Conservation (phyloP, 2,329 filamentous ascomycete genomes). For the Kalmusia sp. region DNA sequence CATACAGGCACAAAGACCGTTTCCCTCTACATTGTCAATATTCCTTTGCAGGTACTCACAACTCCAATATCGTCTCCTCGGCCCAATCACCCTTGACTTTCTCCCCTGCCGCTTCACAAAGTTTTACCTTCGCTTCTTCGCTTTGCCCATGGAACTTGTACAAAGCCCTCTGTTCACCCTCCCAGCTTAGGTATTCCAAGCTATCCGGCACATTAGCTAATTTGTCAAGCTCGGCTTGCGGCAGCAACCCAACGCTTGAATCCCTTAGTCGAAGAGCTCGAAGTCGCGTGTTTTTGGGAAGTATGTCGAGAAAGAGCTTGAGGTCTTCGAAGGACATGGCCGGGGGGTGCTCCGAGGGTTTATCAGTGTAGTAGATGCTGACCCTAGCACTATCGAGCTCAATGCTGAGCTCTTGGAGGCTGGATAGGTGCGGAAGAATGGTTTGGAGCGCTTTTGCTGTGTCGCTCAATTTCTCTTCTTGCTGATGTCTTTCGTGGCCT, state of each 20-base stretch:
- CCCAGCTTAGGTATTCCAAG: constrained; percentile 20
- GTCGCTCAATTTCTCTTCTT: background rate
- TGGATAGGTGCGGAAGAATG: constrained; percentile 4
- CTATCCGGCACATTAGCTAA: constrained; percentile 11
- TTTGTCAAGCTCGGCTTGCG: constrained; percentile 12
- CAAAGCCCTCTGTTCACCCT: constrained; percentile 10
- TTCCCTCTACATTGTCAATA: too few species aligned
- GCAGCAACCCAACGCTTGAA: background rate
- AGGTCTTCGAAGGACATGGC: constrained; percentile 12
- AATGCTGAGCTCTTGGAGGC: constrained; percentile 10
- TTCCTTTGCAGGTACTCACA: background rate
- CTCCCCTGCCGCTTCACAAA: constrained; percentile 9
- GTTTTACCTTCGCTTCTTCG: constrained; percentile 11
- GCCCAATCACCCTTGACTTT: constrained; percentile 6
- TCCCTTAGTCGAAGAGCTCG: constrained; percentile 14
- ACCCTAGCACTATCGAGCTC: constrained; percentile 4
- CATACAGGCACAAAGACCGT: too few species aligned
- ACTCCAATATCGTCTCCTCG: constrained; percentile 16
- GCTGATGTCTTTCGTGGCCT: too few species aligned
- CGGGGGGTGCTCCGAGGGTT: background rate
- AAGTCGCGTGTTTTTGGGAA: constrained; percentile 7
- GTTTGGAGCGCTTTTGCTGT: constrained; percentile 3
- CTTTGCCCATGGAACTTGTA: constrained; percentile 9
- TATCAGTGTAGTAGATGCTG: background rate
- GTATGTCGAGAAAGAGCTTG: constrained; percentile 7